Evolutionary conservation across 2,329 filamentous ascomycete species (phyloP).

Genomic region (Colletotrichum lini): DNA sequence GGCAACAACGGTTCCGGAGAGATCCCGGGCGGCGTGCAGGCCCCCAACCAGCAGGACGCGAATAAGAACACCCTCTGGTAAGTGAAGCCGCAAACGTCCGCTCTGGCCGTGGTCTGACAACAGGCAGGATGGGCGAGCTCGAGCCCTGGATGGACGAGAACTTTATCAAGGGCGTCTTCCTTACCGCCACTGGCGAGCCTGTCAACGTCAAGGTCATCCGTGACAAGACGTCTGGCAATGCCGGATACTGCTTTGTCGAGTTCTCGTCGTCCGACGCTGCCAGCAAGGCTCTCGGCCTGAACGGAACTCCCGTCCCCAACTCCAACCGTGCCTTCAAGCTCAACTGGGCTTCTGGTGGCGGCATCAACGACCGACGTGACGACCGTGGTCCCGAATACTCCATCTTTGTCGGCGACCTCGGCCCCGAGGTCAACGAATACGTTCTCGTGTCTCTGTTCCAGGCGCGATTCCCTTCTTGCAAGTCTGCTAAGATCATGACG

Average conservation of each 20-base stretch:
- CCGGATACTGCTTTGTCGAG: conserved; percentile 98
- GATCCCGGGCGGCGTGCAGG: conserved; percentile 44
- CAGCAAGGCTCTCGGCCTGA: conserved; percentile 90
- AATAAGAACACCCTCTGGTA: conserved; percentile 74
- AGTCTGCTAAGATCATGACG: conserved; percentile 99
- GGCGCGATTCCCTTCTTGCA: conserved; percentile 95
- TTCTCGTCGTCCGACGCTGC: conserved; percentile 88
- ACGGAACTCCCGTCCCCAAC: conserved; percentile 92
- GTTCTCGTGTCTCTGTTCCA: conserved; percentile 98
- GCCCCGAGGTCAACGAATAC: conserved; percentile 98
- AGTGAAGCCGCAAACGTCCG: conserved; percentile 37
- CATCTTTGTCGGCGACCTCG: conserved; percentile 98
- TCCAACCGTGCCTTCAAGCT: conserved; percentile 97
- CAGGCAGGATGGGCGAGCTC: conserved; percentile 93
- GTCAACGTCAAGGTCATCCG: conserved; percentile 99
- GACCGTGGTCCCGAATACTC: conserved; percentile 96
- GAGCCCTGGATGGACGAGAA: conserved; percentile 99
- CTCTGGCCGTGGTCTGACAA: conserved; percentile 28
- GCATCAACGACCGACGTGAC: conserved; percentile 93
- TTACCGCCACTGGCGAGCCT: conserved; percentile 89
- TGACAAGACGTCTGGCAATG: conserved; percentile 98
- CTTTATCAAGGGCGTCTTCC: conserved; percentile 94
- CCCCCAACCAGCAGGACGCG: conserved; percentile 57
- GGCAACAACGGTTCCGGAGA: conserved; percentile 54
- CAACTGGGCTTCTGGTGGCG: conserved; percentile 98